Evolutionary conservation across 257 asterid genomes (phyloP), one percentile per base, ranked within the genome.

Genomic region (Eustoma russellianum): DNA sequence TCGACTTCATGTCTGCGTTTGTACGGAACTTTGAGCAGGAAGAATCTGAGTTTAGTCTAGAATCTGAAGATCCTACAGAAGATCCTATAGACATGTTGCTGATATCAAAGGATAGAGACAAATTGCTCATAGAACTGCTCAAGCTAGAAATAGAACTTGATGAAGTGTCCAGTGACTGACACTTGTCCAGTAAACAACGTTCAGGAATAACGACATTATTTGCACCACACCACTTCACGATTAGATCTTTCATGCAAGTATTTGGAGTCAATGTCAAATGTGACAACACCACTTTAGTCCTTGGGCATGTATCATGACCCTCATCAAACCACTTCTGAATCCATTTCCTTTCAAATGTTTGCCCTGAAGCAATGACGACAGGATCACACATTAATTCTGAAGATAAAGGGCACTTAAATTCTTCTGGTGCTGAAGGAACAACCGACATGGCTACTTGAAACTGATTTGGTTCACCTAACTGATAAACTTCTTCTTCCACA

Each of bases 281-380:
- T 43, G 55, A 24, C 52, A 91, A 73, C 68, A 65, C 76, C 63
- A 3, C 47, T 34, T 70, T 67, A 7, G 93, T 84, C 72, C 67
- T 77, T 3, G 98, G 98, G 69, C 97, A 91, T 48, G 74, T 64
- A 46, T 63, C 63, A 54, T 83, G 75, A 41, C 94, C 94, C 74
- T 87, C 93, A 33, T 74, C 88, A 34, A 91, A 78, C 98, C 98
- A 91, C 56, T 74, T 91, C 65, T 87, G 83, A 61, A 91, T 80
- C 94, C 94, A 82, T 58, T 62, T 66, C 69, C 90, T 83, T 72
- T 91, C 98, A 38, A 70, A 91, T 13, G 97, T 84, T 73, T 69
- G 77, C 30, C 97, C 98, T 3, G 98, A 91, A 33, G 82, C 83
- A 65, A 87, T 77, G 52, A 87, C 76, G 46, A 87, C 98, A 2